Evolutionary conservation across 116 monocot species (phyloP).

Genomic region (Thalassia testudinum): DNA sequence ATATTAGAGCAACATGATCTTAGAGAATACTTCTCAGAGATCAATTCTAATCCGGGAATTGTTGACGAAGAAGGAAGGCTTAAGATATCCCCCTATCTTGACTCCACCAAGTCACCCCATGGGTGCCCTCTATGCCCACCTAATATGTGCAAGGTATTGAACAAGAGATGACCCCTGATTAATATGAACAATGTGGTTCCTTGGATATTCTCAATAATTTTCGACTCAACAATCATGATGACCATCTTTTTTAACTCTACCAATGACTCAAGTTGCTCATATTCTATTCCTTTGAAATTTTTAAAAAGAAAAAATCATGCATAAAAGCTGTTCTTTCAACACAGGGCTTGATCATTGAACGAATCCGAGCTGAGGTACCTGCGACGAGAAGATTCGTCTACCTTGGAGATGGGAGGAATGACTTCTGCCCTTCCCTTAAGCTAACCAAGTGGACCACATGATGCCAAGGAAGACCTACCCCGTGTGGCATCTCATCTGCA

Average conservation of each 20-base stretch:
- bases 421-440: constrained; percentile 45
- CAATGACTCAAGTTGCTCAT: no score
- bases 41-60: not conserved
- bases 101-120: not conserved
- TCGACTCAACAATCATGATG: no score
- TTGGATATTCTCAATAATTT: no score
- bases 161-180: no score
- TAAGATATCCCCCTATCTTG: not conserved
- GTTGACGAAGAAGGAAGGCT: not conserved
- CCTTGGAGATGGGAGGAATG: constrained; percentile 64
- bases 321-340: no score
- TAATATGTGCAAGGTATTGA: not conserved
- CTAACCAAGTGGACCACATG: constrained; percentile 24
- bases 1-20: not conserved
- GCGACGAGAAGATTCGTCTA: constrained; percentile 30
- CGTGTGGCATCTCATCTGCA: constrained; percentile 14
- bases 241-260: no score
- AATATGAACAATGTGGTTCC: no score
- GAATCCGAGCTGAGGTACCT: constrained; percentile 1
- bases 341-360: constrained; percentile 9
- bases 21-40: not conserved
- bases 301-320: not conserved
- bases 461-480: constrained; percentile 60
- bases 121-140: not conserved
- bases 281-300: no score